These are phyloP conservation scores for Globisporangium megalacanthum DNA, from an alignment of 352 stramenopile genomes.

Conservation along the genomic window DNA sequence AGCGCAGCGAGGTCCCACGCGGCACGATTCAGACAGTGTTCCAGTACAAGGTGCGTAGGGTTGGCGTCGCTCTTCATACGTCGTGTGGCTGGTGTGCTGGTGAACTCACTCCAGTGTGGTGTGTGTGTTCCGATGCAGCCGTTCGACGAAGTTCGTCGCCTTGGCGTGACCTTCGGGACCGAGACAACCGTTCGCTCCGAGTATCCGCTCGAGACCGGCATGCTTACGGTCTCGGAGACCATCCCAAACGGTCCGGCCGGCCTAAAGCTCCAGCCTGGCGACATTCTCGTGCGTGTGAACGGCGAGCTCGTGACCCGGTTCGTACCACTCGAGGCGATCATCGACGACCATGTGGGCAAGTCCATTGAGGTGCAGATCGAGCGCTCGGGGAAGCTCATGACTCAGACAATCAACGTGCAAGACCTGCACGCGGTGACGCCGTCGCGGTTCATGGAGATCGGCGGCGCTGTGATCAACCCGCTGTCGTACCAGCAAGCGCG, in stretches of 20 bases:
- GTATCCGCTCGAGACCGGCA: conserved; percentile 84
- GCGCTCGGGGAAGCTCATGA: conserved; percentile 65
- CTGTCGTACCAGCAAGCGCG: conserved; percentile 89
- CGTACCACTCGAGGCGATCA: conserved; percentile 72
- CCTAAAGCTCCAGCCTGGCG: conserved; percentile 80
- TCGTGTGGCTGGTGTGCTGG: too few species aligned
- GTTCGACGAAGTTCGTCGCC: conserved; percentile 86
- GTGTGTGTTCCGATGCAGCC: conserved; percentile 22
- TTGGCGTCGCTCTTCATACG: too few species aligned
- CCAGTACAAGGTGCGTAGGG: conserved; percentile 59
- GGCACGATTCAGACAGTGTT: conserved; percentile 89
- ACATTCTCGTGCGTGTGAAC: conserved; percentile 86
- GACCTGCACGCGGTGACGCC: conserved; percentile 85
- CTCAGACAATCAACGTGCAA: conserved; percentile 59
- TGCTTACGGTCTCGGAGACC: conserved; percentile 87
- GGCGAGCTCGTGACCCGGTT: conserved; percentile 82
- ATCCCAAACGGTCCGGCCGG: conserved; percentile 74
- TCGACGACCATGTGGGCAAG: conserved; percentile 76
- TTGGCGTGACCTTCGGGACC: conserved; percentile 73
- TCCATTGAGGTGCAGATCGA: conserved; percentile 78
- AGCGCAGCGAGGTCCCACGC: conserved; percentile 61
- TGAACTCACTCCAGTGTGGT: background rate
- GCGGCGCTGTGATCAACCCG: conserved; percentile 83
- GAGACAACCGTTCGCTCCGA: conserved; percentile 71
- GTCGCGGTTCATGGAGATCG: conserved; percentile 83